Evolutionary conservation across 148 eudicot genomes (phyloP).

Genomic region (Heliosperma pusillum): DNA sequence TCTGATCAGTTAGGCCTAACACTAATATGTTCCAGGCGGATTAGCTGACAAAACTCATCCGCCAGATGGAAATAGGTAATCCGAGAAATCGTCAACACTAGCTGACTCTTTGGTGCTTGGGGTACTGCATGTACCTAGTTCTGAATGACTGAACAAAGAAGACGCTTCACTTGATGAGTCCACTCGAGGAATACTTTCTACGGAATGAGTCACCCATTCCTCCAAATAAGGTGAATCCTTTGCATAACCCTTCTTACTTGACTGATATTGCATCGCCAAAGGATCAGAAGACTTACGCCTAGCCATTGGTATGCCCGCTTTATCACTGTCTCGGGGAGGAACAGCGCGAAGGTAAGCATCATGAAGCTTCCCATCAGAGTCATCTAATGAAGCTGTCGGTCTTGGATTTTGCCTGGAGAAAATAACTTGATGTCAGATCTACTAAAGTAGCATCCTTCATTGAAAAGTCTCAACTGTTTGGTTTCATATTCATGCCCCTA

Average conservation of each 20-base stretch:
- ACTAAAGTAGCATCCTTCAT: background rate
- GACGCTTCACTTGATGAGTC: slow-evolving; percentile 35
- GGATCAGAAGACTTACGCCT: slow-evolving; percentile 19
- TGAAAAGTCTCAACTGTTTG: background rate
- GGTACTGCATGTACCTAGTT: slow-evolving; percentile 37
- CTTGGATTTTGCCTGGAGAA: slow-evolving; percentile 31
- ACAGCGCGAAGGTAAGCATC: slow-evolving; percentile 12
- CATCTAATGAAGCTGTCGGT: slow-evolving; percentile 4
- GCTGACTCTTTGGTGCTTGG: slow-evolving; percentile 31
- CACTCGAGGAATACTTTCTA: slow-evolving; percentile 32
- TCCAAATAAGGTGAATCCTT: slow-evolving; percentile 29
- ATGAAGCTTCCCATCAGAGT: slow-evolving; percentile 4
- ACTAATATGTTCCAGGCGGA: slow-evolving; percentile 4
- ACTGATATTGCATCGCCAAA: slow-evolving; percentile 24
- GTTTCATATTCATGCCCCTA: background rate
- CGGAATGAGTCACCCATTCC: slow-evolving; percentile 37
- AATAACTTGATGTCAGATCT: background rate
- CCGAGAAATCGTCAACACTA: slow-evolving; percentile 32
- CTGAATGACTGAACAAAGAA: slow-evolving; percentile 34
- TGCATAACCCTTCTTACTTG: slow-evolving; percentile 29
- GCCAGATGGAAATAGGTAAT: slow-evolving; percentile 20
- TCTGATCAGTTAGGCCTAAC: slow-evolving; percentile 20
- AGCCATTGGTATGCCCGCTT: slow-evolving; percentile 16
- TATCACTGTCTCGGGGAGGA: slow-evolving; percentile 3
- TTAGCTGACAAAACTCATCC: background rate